Conservation (phyloP, 192 early-diverging fungal species). For the Umbelopsis sp. region DNA sequence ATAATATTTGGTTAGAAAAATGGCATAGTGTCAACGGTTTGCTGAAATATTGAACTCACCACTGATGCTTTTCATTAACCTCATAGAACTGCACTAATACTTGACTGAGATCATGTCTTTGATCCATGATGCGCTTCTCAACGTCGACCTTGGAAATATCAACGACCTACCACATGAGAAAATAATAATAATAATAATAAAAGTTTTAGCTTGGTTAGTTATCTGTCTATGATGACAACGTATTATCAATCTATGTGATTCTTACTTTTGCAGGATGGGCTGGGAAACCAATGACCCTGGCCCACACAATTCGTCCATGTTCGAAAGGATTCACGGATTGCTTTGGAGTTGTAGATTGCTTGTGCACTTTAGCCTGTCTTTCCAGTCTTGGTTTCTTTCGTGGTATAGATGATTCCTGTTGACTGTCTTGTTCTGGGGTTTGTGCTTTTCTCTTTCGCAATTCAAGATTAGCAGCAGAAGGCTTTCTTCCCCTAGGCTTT, state of each 20-base stretch:
- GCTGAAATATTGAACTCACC: slow-evolving; percentile 16
- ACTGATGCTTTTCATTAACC: slow-evolving; percentile 26
- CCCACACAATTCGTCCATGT: slow-evolving; percentile 50
- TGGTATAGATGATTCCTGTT: not conserved
- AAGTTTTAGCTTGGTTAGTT: too few species aligned
- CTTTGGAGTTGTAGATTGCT: not conserved
- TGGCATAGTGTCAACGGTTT: not conserved
- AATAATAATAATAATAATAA: slow-evolving; percentile 5
- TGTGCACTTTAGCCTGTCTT: not conserved
- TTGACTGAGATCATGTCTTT: not conserved
- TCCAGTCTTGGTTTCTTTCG: slow-evolving; percentile 18
- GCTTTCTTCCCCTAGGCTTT: not conserved
- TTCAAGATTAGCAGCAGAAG: slow-evolving; percentile 6
- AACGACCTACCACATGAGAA: slow-evolving; percentile 36
- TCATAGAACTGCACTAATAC: slow-evolving; percentile 32
- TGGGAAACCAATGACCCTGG: slow-evolving; percentile 55
- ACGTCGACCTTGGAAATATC: slow-evolving; percentile 37
- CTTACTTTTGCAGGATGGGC: slow-evolving; percentile 54
- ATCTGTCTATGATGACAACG: not conserved
- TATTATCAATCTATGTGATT: not conserved
- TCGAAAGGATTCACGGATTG: slow-evolving; percentile 15
- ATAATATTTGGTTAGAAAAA: not conserved
- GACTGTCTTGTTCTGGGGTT: not conserved
- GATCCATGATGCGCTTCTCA: slow-evolving; percentile 28
- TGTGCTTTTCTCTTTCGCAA: not conserved